Evolutionary conservation across 306 rosid genomes (phyloP).

Genomic region (Purshia tridentata): DNA sequence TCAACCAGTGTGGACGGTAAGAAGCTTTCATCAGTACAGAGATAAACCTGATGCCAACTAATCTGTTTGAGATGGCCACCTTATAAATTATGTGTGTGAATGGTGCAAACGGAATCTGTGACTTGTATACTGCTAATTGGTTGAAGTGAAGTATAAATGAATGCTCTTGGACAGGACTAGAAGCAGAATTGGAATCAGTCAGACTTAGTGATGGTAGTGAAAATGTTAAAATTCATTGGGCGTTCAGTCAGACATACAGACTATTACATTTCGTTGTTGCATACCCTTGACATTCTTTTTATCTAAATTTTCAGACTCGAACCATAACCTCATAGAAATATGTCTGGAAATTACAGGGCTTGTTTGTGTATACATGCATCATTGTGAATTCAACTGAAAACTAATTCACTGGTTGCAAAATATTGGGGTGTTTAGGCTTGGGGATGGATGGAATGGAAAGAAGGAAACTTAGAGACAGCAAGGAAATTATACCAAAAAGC

Average conservation of each 20-base stretch:
- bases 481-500: conserved; percentile 78
- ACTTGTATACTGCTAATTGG: not conserved
- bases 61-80: not conserved
- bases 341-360: not conserved
- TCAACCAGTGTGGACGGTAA: conserved; percentile 97
- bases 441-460: conserved; percentile 99
- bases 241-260: not conserved
- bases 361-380: not conserved
- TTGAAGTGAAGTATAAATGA: not conserved
- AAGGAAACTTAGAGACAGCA: conserved; percentile 75
- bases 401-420: conserved; percentile 24
- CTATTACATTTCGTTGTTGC: not conserved
- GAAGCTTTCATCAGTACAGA: conserved; percentile 19
- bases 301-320: not conserved
- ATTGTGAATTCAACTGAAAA: conserved; percentile 16
- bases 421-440: conserved; percentile 69
- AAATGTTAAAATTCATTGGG: not conserved
- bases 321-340: conserved; percentile 4
- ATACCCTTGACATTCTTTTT: not conserved
- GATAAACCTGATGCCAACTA: not conserved
- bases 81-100: not conserved
- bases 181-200: not conserved
- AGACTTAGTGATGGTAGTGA: not conserved
- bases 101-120: not conserved
- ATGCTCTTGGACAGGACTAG: not conserved